phyloP scores from a whole-genome alignment of 768 basidiomycete species.

The Leccinum uliginosum region DNA sequence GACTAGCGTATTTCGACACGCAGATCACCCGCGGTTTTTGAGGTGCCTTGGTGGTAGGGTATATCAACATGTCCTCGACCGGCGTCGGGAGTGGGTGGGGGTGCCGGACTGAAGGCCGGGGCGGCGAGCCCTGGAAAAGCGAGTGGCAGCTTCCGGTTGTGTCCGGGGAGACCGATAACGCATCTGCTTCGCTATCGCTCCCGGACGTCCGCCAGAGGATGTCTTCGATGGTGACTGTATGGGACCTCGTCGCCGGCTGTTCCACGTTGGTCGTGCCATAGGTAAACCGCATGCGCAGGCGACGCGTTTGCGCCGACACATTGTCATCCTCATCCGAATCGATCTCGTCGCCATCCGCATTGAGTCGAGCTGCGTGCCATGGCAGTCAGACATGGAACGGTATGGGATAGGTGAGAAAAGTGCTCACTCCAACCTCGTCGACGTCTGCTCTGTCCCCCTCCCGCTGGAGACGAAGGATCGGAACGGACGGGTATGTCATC shows the following conservation, averaged over 20 bases:
- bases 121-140: conserved; percentile 11
- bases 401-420: neutral
- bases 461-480: conserved; percentile 8
- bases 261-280: conserved; percentile 15
- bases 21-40: conserved; percentile 12
- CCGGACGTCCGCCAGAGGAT: conserved; percentile 22
- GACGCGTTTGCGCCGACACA: conserved; percentile 47
- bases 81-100: conserved; percentile 56
- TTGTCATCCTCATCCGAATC: conserved; percentile 54
- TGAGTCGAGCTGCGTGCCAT: conserved; percentile 29
- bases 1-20: conserved; percentile 28
- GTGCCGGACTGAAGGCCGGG: conserved; percentile 6
- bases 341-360: conserved; percentile 60
- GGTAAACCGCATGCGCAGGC: conserved; percentile 38
- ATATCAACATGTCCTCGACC: conserved; percentile 45
- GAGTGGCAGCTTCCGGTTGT: conserved; percentile 16
- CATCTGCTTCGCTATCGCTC: conserved; percentile 21
- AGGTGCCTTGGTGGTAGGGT: conserved; percentile 9
- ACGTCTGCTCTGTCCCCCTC: conserved; percentile 22
- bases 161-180: conserved; percentile 17
- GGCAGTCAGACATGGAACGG: conserved; percentile 6
- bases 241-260: conserved; percentile 29
- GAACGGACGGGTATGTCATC: conserved; percentile 7
- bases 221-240: conserved; percentile 26
- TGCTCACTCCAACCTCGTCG: conserved; percentile 33